A percentile compares a stretch with the other conserved stretches of the same genome.
Conservation (phyloP, 371 early-diverging fungal species). For the Apophysomyces elegans region DNA sequence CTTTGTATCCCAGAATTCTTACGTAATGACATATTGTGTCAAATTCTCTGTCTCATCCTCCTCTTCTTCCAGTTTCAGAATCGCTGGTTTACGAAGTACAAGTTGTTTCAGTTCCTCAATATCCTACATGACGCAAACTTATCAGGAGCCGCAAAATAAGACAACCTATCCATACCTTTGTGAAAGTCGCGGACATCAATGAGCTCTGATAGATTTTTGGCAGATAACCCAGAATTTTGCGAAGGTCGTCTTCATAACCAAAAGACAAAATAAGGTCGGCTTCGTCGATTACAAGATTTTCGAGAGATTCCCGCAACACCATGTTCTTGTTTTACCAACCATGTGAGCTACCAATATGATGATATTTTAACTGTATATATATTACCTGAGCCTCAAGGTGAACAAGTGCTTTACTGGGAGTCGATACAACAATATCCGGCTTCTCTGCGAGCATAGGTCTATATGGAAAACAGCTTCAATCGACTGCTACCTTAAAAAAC, state of each 20-base stretch:
- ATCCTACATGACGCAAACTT: slow-evolving; percentile 47
- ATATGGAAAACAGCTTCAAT: slow-evolving; percentile 13
- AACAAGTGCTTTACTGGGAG: slow-evolving; percentile 79
- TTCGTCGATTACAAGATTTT: slow-evolving; percentile 93
- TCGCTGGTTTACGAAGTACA: slow-evolving; percentile 81
- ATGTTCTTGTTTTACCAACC: slow-evolving; percentile 47
- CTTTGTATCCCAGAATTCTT: slow-evolving; percentile 8
- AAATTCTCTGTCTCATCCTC: slow-evolving; percentile 65
- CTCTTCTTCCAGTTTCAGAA: slow-evolving; percentile 84
- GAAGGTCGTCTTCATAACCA: slow-evolving; percentile 89
- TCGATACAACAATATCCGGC: slow-evolving; percentile 86
- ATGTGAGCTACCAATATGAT: neutral
- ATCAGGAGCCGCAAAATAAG: neutral
- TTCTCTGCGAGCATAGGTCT: slow-evolving; percentile 82
- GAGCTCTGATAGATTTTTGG: slow-evolving; percentile 89
- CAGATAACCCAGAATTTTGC: slow-evolving; percentile 67
- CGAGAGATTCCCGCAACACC: slow-evolving; percentile 63
- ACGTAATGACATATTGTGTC: slow-evolving; percentile 78
- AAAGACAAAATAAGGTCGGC: slow-evolving; percentile 93
- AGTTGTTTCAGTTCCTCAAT: slow-evolving; percentile 84
- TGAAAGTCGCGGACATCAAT: slow-evolving; percentile 91
- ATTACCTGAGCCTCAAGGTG: slow-evolving; percentile 66
- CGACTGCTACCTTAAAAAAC: neutral
- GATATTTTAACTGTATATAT: neutral
- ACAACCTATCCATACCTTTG: slow-evolving; percentile 36